Percentiles rank a stretch among this genome's conserved stretches.
Conservation (phyloP, 768 basidiomycete genomes). For the Xerocomus spinulosus region DNA sequence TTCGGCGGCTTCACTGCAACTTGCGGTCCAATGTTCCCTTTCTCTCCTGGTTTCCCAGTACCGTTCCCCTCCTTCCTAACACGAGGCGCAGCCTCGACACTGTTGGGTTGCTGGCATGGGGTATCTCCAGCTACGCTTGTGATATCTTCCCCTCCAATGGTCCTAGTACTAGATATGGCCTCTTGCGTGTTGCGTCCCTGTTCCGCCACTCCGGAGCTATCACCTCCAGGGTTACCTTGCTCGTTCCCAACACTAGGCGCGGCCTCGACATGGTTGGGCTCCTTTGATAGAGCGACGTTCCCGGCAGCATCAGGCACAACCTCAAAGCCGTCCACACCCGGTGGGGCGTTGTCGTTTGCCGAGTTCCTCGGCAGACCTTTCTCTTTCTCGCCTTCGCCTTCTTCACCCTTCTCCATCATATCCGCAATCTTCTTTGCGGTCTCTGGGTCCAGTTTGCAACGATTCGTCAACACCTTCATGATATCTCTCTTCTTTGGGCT, state of each 20-base stretch:
- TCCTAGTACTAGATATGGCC: too few relatives aligned
- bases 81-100: not conserved
- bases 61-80: not conserved
- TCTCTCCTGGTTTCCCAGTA: not conserved
- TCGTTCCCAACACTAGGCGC: not conserved
- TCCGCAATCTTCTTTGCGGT: constrained; percentile 21
- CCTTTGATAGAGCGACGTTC: not conserved
- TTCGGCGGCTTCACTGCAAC: too few relatives aligned
- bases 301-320: not conserved
- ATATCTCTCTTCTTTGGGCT: constrained; percentile 18
- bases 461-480: constrained; percentile 16
- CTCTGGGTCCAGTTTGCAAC: constrained; percentile 26
- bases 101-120: not conserved
- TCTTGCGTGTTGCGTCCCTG: too few relatives aligned
- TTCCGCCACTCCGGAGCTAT: too few relatives aligned
- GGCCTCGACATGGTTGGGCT: not conserved
- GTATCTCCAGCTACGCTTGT: not conserved
- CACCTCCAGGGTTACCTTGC: too few relatives aligned
- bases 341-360: not conserved
- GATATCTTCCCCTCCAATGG: too few relatives aligned
- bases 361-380: not conserved
- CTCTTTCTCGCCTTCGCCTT: not conserved
- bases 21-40: not conserved
- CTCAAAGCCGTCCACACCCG: not conserved
- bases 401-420: constrained; percentile 19